Evolutionary conservation across 441 rosid genomes (phyloP), one percentile per base, ranked within the genome.

Genomic region (Capsella rubella): DNA sequence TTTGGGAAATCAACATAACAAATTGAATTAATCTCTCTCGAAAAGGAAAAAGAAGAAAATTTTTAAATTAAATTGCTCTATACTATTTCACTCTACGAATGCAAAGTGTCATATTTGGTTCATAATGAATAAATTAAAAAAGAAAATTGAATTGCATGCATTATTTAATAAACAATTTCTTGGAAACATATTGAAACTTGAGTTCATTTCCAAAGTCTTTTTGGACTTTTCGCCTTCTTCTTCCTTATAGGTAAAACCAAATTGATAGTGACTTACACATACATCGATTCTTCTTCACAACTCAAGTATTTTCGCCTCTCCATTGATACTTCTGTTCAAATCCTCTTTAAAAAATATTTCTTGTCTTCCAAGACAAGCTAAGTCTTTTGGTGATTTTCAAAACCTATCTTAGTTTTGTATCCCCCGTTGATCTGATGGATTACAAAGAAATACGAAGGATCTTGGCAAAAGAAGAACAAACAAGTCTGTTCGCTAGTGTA

Each of bases 191-290:
- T 58, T 58, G 15, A 18, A 14, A 27, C 14, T 13, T 43, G 8
- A 35, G 28, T 35, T 34, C 15, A 47, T 70, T 53, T 72, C 12
- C 52, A 42, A 72, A 52, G 54, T 62, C 1, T 40, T 1, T 50
- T 16, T 71, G 16, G 47, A 71, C 75, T 31, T 71, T 60, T 50
- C 21, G 10, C 60, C 51, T 71, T 71, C 67, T 8, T 28, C 18
- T 37, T 35, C 12, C 21, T 1, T 40, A 16, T 29, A 35, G 21
- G 25, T 45, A 57, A 21, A 11, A 21, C 28, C 18, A 56, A 43
- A 69, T 31, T 42, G 21, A 32, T 40, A 12, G 9, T 34, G 25
- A 21, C 25, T 21, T 2, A 0, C 2, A 21, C 2, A 1, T 21
- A 21, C 25, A 21, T 21, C 25, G 25, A 21, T 21, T 21, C 37